These are phyloP conservation scores for Neurospora sp. DNA, from an alignment of 495 filamentous ascomycete species.

Conservation along the genomic window DNA sequence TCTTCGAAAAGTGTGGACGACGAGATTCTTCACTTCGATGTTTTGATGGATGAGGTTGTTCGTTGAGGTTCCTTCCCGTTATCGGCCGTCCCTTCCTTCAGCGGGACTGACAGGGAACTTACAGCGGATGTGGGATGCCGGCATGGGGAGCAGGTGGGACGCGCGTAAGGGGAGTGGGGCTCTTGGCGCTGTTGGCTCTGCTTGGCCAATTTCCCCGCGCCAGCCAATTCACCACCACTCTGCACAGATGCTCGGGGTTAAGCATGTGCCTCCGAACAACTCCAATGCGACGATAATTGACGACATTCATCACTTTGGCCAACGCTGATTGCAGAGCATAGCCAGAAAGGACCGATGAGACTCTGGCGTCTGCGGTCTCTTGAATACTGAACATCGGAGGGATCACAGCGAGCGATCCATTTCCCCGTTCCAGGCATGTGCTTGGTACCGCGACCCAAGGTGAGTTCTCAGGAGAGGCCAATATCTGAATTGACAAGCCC, in stretches of 20 bases:
- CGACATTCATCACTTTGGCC: background rate
- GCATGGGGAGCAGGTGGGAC: background rate
- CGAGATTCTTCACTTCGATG: background rate
- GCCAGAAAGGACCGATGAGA: background rate
- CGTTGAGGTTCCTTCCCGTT: background rate
- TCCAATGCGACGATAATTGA: background rate
- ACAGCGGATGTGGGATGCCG: background rate
- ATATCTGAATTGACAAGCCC: background rate
- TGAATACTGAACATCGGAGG: background rate
- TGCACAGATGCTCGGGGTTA: background rate
- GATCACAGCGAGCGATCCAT: background rate
- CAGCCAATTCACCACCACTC: background rate
- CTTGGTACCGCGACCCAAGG: background rate
- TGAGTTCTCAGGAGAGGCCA: background rate
- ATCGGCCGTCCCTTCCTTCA: background rate
- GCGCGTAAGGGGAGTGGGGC: background rate
- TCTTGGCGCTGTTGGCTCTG: background rate
- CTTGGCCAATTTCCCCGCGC: background rate
- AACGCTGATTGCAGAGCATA: background rate
- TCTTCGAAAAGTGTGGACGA: background rate
- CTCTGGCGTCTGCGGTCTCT: background rate
- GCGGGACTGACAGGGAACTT: background rate
- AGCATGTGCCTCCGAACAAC: background rate
- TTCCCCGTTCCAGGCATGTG: background rate
- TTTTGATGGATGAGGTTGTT: background rate